These are phyloP conservation scores for Kodamaea restingae DNA, from an alignment of 805 yeast genomes.

Conservation along the genomic window DNA sequence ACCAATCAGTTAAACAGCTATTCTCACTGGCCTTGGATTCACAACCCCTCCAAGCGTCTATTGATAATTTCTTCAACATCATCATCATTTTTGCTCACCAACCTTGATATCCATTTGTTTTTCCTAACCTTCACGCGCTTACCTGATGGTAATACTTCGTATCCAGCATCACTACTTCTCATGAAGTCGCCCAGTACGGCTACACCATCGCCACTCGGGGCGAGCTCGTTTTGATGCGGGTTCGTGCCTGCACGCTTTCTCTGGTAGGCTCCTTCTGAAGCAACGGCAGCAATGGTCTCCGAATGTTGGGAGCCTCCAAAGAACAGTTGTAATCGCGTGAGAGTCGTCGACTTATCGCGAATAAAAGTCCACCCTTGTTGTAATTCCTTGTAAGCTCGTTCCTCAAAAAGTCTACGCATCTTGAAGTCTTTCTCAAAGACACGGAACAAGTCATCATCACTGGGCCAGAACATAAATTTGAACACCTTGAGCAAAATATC, in stretches of 20 bases:
- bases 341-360: conserved; percentile 37
- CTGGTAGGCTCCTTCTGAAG: conserved; percentile 27
- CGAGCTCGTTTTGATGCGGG: conserved; percentile 44
- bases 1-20: too few relatives aligned
- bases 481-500: conserved; percentile 63
- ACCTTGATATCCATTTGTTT: conserved; percentile 29
- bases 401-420: conserved; percentile 67
- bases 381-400: conserved; percentile 67
- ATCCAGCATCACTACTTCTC: conserved; percentile 27
- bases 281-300: conserved; percentile 3
- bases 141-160: conserved; percentile 73
- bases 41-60: conserved; percentile 30
- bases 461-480: conserved; percentile 54
- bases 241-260: conserved; percentile 49
- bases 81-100: conserved; percentile 34
- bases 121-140: conserved; percentile 46
- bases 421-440: conserved; percentile 66
- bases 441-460: conserved; percentile 77
- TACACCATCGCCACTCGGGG: conserved; percentile 43
- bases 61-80: conserved; percentile 56
- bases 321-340: conserved; percentile 9
- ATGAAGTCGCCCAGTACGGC: conserved; percentile 27
- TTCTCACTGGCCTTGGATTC: too few relatives aligned
- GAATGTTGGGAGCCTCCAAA: conserved; percentile 4
- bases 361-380: conserved; percentile 75